Evolutionary conservation across 1,284 basidiomycete species (phyloP).

Genomic region (Ceratobasidium sp.): DNA sequence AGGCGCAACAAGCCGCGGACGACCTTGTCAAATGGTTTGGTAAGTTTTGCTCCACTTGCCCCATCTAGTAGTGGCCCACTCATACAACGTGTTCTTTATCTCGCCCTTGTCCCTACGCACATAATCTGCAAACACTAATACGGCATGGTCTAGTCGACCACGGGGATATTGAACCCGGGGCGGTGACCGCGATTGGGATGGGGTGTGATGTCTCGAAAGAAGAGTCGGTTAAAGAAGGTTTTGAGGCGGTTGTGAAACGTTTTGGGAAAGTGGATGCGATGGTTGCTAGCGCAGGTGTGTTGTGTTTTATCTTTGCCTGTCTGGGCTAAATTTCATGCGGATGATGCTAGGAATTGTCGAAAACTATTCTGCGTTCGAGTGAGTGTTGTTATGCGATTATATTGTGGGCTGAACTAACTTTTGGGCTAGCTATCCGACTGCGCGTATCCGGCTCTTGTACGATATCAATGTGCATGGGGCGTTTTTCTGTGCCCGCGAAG

Average conservation of each 20-base stretch:
- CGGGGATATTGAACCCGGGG: constrained; percentile 64
- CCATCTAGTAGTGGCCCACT: not conserved
- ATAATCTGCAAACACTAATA: constrained; percentile 45
- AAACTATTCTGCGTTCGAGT: constrained; percentile 91
- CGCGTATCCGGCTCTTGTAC: constrained; percentile 81
- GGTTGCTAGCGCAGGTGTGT: constrained; percentile 87
- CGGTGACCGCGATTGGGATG: constrained; percentile 77
- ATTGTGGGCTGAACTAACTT: constrained; percentile 42
- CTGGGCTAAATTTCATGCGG: constrained; percentile 29
- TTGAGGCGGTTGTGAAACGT: constrained; percentile 66
- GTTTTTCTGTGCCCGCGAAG: constrained; percentile 94
- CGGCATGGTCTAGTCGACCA: constrained; percentile 57
- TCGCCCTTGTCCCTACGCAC: not conserved
- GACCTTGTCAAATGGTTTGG: constrained; percentile 70
- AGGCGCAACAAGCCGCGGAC: constrained; percentile 73
- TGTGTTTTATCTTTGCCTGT: constrained; percentile 48
- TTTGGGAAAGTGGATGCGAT: constrained; percentile 88
- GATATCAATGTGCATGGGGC: constrained; percentile 94
- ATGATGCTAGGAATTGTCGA: constrained; percentile 76
- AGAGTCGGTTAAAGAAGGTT: constrained; percentile 75
- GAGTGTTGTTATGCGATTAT: constrained; percentile 48
- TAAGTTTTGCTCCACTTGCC: constrained; percentile 45
- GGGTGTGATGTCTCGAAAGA: constrained; percentile 92
- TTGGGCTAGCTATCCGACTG: constrained; percentile 73
- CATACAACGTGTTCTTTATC: not conserved